Evolutionary conservation across 108 stramenopile genomes (phyloP).

Genomic region (Conticribra weissflogii): DNA sequence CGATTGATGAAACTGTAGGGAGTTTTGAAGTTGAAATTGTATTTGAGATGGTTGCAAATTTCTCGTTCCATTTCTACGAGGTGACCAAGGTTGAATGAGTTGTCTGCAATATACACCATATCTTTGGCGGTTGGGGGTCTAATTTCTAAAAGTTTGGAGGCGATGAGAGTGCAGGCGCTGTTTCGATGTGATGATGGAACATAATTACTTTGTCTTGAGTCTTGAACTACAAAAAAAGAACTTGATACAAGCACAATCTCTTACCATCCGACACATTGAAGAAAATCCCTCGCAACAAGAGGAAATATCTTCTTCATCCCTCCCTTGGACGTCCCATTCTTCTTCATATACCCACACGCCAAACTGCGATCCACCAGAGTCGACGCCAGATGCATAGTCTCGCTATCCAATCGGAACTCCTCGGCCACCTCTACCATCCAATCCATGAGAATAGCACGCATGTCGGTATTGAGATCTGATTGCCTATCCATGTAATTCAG

Average conservation of each 20-base stretch:
- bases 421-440: slow-evolving; percentile 90
- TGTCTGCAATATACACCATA: slow-evolving; percentile 78
- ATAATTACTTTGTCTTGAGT: too few species aligned
- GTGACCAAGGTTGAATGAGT: slow-evolving; percentile 58
- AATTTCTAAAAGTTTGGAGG: slow-evolving; percentile 77
- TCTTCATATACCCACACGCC: slow-evolving; percentile 39
- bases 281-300: slow-evolving; percentile 33
- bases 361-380: slow-evolving; percentile 74
- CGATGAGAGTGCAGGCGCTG: slow-evolving; percentile 79
- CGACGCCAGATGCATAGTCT: slow-evolving; percentile 75
- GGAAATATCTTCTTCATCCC: slow-evolving; percentile 7
- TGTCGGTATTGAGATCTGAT: slow-evolving; percentile 67
- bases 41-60: slow-evolving; percentile 64
- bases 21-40: slow-evolving; percentile 57
- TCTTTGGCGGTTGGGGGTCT: slow-evolving; percentile 55
- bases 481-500: slow-evolving; percentile 43
- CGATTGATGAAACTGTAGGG: slow-evolving; percentile 60
- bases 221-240: not conserved
- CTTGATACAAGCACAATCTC: slow-evolving; percentile 16
- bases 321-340: slow-evolving; percentile 1
- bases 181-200: too few species aligned
- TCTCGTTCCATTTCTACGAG: slow-evolving; percentile 70
- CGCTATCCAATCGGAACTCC: slow-evolving; percentile 65
- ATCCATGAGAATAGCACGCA: slow-evolving; percentile 86
- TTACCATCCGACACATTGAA: slow-evolving; percentile 73